Conservation (phyloP, 2,329 filamentous ascomycete species). For the Talaromyces sp. region DNA sequence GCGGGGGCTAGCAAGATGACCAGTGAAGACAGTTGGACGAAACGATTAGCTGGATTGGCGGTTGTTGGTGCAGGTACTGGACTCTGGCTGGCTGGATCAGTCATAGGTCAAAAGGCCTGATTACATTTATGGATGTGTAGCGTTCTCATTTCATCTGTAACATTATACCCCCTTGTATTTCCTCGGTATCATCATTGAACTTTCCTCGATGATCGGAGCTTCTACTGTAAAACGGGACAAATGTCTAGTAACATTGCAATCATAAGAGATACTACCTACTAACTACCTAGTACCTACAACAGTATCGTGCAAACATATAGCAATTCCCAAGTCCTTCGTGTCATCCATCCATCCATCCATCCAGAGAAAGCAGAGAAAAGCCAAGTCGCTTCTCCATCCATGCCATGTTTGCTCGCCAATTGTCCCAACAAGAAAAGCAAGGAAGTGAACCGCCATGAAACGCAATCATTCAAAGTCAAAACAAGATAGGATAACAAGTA, state of each 20-base stretch:
- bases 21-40: slow-evolving; percentile 64
- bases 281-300: background rate
- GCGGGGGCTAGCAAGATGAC: slow-evolving; percentile 54
- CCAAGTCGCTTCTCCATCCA: background rate
- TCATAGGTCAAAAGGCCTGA: slow-evolving; percentile 26
- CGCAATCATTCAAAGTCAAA: background rate
- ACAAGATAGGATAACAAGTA: background rate
- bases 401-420: slow-evolving; percentile 5
- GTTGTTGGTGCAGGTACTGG: slow-evolving; percentile 36
- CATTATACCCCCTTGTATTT: background rate
- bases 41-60: slow-evolving; percentile 35
- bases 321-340: background rate
- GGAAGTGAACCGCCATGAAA: background rate
- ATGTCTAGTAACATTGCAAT: background rate
- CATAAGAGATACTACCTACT: background rate
- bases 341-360: slow-evolving; percentile 6
- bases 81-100: slow-evolving; percentile 36
- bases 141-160: slow-evolving; percentile 3
- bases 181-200: background rate
- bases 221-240: background rate
- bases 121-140: slow-evolving; percentile 4
- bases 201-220: background rate
- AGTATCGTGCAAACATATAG: background rate
- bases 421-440: background rate
- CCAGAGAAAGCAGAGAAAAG: background rate